Evolutionary conservation across 108 stramenopile species (phyloP).

Genomic region (Nitzschia palea): DNA sequence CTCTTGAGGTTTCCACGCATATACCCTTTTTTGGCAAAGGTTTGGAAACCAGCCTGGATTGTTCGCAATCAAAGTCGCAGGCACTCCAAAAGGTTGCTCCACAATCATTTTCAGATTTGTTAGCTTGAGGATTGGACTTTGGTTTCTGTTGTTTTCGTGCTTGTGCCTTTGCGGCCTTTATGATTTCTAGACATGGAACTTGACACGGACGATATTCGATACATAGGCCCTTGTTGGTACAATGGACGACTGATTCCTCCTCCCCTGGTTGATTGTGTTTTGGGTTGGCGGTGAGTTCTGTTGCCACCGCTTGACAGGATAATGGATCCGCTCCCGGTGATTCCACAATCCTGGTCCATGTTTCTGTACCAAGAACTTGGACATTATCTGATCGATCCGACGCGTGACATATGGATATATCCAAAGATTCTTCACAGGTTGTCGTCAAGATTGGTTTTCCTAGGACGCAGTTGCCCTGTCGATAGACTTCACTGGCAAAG

Average conservation of each 20-base stretch:
- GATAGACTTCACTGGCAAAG: constrained; percentile 14
- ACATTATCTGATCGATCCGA: constrained; percentile 41
- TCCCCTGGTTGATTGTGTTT: constrained; percentile 4
- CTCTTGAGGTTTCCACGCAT: constrained; percentile 57
- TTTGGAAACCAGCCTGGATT: constrained; percentile 44
- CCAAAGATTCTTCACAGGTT: constrained; percentile 26
- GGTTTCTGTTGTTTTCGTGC: constrained; percentile 9
- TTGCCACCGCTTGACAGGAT: constrained; percentile 46
- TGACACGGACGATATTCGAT: constrained; percentile 63
- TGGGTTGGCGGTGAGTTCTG: too few species aligned
- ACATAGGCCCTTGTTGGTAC: constrained; percentile 62
- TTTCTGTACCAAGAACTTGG: constrained; percentile 56
- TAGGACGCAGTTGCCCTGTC: constrained; percentile 9
- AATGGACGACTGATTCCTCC: constrained; percentile 37
- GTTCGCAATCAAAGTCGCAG: constrained; percentile 69
- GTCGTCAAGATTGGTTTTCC: constrained; percentile 19
- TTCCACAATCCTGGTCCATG: constrained; percentile 63
- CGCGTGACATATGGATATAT: constrained; percentile 28
- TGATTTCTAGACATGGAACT: constrained; percentile 50
- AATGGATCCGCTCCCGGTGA: constrained; percentile 43
- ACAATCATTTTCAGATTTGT: background rate
- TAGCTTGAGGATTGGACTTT: constrained; percentile 5
- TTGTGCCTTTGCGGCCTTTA: background rate
- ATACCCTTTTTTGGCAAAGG: constrained; percentile 31
- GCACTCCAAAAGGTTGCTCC: constrained; percentile 58